Base-by-base conservation (phyloP, 2,329 filamentous ascomycete genomes). In the Epichloe scottii region DNA sequence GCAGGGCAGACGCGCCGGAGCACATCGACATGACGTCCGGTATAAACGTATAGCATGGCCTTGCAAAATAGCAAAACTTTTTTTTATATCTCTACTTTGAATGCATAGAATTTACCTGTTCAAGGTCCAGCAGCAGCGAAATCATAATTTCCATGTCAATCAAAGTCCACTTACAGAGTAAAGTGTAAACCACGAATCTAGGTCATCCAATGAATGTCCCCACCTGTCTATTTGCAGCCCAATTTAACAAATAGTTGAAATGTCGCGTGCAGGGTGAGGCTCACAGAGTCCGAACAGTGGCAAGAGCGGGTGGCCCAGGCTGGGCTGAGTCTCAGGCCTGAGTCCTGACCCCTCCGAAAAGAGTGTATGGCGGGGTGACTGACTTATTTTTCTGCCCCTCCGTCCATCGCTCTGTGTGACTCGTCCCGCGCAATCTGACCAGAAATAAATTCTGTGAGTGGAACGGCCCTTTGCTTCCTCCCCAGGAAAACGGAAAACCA, bases 21-120 rank as follows among this genome's bases (percentile, higher is more conserved):
- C 40, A n/a, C 34, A 46, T 30, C 34, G 40, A 40, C 23, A 45
- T 33, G 26, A 38, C 33, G 39, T 41, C 8, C 35, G 40, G 46
- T 45, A 41, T 37, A 42, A 48, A 51, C 46, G 40, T 54, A 54
- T 51, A 49, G 53, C 50, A 51, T 53, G 50, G 48, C 52, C 51
- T 51, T 43, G 49, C 48, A 53, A 45, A 35, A 37, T 33, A n/a
- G 37, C 34, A 37, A 7, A 43, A 35, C 34, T 15, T 15, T 44
- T 23, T 23, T 26, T 33, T 14, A 14, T 17, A 1, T n/a, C 14
- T n/a, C 7, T 17, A 3, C 12, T 12, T 41, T 50, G 46, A 46
- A 54, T 53, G 50, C 48, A 54, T 47, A 52, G 53, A 49, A 43
- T 41, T 50, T 1, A 35, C 34, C 42, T 23, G 10, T 42, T 33